These are phyloP conservation scores for Xylariaceae sp. DNA, from an alignment of 2,329 filamentous ascomycete genomes.

Conservation along the genomic window DNA sequence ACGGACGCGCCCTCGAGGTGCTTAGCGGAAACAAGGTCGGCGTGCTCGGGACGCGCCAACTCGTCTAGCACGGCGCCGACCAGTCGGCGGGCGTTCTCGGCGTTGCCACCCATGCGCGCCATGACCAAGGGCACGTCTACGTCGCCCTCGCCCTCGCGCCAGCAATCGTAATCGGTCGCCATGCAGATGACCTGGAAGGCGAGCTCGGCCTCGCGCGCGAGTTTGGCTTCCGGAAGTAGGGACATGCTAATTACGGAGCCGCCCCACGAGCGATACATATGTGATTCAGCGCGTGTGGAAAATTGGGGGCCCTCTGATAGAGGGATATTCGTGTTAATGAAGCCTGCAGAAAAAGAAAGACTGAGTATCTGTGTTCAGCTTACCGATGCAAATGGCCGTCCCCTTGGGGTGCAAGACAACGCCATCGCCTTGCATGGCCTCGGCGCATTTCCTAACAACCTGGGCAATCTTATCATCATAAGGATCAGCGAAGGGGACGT, in stretches of 20 bases:
- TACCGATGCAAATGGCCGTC: conserved; percentile 90
- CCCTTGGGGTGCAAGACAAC: conserved; percentile 85
- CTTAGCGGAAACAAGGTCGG: conserved; percentile 77
- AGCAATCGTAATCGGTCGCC: conserved; percentile 99
- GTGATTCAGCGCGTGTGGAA: conserved; percentile 92
- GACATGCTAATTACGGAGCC: conserved; percentile 99
- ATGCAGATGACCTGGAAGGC: conserved; percentile 99
- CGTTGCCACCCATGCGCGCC: conserved; percentile 93
- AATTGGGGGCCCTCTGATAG: conserved; percentile 91
- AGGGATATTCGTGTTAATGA: not conserved
- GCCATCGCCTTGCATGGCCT: conserved; percentile 79
- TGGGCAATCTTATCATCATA: conserved; percentile 82
- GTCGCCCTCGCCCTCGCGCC: conserved; percentile 71
- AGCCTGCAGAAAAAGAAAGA: no score
- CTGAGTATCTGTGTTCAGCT: conserved; percentile 35
- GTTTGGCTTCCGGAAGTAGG: conserved; percentile 90
- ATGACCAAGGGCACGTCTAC: conserved; percentile 98
- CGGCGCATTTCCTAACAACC: conserved; percentile 79
- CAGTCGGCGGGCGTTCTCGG: conserved; percentile 83
- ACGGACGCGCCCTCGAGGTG: conserved; percentile 79
- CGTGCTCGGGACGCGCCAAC: conserved; percentile 75
- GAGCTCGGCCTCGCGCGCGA: conserved; percentile 94
- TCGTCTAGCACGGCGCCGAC: conserved; percentile 88
- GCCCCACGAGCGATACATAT: conserved; percentile 94
- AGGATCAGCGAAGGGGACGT: conserved; percentile 94